Conservation (phyloP, 495 filamentous ascomycete species). For the Podospora pseudocomata region DNA sequence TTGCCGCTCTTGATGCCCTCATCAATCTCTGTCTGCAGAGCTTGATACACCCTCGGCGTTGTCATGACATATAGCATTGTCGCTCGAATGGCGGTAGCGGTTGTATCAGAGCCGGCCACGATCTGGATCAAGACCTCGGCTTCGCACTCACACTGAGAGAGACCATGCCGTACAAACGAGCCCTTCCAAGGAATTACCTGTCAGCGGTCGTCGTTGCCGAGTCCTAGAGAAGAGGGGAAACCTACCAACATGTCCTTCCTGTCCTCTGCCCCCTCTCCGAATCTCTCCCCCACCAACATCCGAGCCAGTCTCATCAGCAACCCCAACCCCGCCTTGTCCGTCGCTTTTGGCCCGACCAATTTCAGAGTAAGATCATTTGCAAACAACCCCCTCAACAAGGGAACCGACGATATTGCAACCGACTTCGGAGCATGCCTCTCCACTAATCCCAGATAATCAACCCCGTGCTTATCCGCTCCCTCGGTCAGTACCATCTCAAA, state of each 20-base stretch:
- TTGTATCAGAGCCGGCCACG: slow-evolving; percentile 63
- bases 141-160: slow-evolving; percentile 32
- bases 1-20: slow-evolving; percentile 32
- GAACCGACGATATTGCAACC: slow-evolving; percentile 29
- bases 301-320: slow-evolving; percentile 37
- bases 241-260: slow-evolving; percentile 42
- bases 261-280: slow-evolving; percentile 40
- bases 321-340: slow-evolving; percentile 45
- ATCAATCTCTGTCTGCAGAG: slow-evolving; percentile 58
- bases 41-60: slow-evolving; percentile 44
- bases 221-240: slow-evolving; percentile 23
- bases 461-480: slow-evolving; percentile 35
- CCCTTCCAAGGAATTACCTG: slow-evolving; percentile 18
- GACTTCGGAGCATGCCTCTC: slow-evolving; percentile 33
- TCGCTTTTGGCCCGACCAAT: slow-evolving; percentile 52
- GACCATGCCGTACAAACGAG: slow-evolving; percentile 33
- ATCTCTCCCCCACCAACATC: slow-evolving; percentile 32
- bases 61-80: slow-evolving; percentile 53
- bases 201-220: slow-evolving; percentile 22
- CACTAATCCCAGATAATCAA: slow-evolving; percentile 43
- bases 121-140: slow-evolving; percentile 43
- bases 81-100: slow-evolving; percentile 54
- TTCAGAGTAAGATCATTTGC: slow-evolving; percentile 45
- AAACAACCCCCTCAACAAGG: slow-evolving; percentile 30
- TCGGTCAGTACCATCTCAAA: slow-evolving; percentile 49